Base-by-base conservation (phyloP, 768 basidiomycete species). In the Pholiota molesta region DNA sequence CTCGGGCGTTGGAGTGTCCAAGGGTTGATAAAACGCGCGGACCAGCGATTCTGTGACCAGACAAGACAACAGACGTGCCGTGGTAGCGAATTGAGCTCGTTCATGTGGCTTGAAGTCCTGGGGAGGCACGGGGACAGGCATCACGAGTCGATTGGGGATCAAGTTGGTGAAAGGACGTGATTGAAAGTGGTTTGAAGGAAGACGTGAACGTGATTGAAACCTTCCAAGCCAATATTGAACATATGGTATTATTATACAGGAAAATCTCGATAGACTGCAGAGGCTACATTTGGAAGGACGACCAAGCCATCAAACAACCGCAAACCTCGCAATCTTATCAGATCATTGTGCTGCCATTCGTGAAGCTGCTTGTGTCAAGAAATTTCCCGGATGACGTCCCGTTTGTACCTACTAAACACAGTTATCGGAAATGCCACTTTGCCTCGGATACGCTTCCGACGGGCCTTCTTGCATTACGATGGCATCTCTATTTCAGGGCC, bases 41-140 rank as follows among this genome's bases (percentile, higher is more conserved):
- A 80, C 76, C 10, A 86, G 74, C 7, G 84, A 84, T 70, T 86
- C 85, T 1, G 85, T 84, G 57, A 86, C 83, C 7, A 87, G 77
- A 65, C 83, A 85, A 31, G 84, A 85, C n/a, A 86, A 64, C 4
- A 87, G 68, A 28, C 86, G 81, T 14, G 83, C 74, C 26, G 77
- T 72, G 37, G 79, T 79, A 10, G 81, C 81, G 65, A 85, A 84
- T 21, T 76, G 70, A 39, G 84, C 84, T 28, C 78, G 77, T 69
- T 80, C 75, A 35, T 65, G 66, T 19, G 3, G 26, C 28, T 47
- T 35, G 16, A 21, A 10, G 6, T 45, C 28, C 33, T 21, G 13
- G 39, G 52, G 14, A 42, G 33, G 26, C 19, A 37, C 44, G 11
- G 52, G 37, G 19, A 44, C 45, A 14, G 54, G 21, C 61, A 57